These are phyloP conservation scores for Arthromyces matolae DNA, from an alignment of 768 basidiomycete genomes.

Conservation along the genomic window DNA sequence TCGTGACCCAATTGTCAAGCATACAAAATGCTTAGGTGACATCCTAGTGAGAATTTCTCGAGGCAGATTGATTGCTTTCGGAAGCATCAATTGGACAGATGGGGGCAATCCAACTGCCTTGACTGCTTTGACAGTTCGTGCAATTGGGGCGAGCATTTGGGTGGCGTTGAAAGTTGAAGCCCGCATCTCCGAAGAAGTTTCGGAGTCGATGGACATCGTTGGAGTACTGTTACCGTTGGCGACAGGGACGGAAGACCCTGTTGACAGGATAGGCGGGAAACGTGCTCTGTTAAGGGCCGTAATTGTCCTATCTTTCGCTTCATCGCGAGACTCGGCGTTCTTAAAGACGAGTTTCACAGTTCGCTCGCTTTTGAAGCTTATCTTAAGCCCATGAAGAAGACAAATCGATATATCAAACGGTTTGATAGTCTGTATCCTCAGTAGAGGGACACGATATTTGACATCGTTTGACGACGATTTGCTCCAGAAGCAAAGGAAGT, in stretches of 20 bases:
- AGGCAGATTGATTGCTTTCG: constrained; percentile 50
- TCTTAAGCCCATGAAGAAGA: constrained; percentile 33
- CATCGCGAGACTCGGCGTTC: constrained; percentile 35
- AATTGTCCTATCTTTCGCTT: constrained; percentile 38
- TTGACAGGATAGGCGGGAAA: constrained; percentile 9
- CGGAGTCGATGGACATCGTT: too few species aligned
- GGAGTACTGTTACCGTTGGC: neutral
- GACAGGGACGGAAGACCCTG: neutral
- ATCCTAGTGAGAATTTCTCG: constrained; percentile 25
- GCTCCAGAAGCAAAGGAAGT: constrained; percentile 45
- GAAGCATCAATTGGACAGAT: constrained; percentile 29
- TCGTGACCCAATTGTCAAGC: constrained; percentile 63
- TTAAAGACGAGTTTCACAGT: constrained; percentile 51
- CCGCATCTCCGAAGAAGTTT: neutral
- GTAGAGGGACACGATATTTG: constrained; percentile 40
- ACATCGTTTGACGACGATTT: constrained; percentile 36
- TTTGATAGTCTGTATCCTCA: constrained; percentile 37
- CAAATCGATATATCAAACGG: constrained; percentile 26
- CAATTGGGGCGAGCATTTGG: constrained; percentile 41
- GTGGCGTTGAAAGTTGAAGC: constrained; percentile 26
- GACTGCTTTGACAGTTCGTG: constrained; percentile 35
- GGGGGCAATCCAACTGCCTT: constrained; percentile 25
- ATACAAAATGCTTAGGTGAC: constrained; percentile 51
- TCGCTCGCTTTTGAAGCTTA: constrained; percentile 43
- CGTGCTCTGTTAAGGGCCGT: constrained; percentile 9